Percentiles rank a stretch among this genome's conserved stretches.
Conservation (phyloP, 768 basidiomycete genomes). For the Neoboletus brunneissimus region DNA sequence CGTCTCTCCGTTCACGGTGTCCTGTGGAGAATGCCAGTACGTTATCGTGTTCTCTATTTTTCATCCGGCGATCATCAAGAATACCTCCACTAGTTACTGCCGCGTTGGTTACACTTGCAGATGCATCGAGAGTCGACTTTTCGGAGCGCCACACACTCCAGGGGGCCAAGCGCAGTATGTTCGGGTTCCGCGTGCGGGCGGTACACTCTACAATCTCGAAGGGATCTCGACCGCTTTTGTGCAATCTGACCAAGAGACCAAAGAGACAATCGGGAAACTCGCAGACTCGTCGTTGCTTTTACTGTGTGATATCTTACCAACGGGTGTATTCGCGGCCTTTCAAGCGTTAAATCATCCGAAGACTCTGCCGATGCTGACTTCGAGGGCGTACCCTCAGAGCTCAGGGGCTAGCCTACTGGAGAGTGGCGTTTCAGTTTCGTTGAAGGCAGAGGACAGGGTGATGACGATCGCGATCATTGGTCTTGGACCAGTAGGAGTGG, state of each 20-base stretch:
- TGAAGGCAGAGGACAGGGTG: conserved; percentile 46
- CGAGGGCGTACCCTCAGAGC: conserved; percentile 54
- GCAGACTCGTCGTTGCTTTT: conserved; percentile 67
- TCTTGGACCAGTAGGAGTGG: conserved; percentile 75
- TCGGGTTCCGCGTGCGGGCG: conserved; percentile 76
- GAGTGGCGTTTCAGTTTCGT: conserved; percentile 13
- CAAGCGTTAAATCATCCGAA: conserved; percentile 76
- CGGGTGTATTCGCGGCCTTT: conserved; percentile 71
- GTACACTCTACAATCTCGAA: conserved; percentile 66
- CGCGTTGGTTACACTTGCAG: conserved; percentile 71
- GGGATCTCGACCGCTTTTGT: conserved; percentile 34
- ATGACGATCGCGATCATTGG: conserved; percentile 69
- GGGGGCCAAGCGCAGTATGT: conserved; percentile 81
- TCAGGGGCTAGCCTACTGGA: conserved; percentile 9
- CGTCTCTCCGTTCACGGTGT: conserved; percentile 77
- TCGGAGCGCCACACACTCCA: conserved; percentile 63
- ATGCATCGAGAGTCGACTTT: conserved; percentile 57
- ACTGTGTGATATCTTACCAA: conserved; percentile 77
- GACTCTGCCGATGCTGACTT: conserved; percentile 55
- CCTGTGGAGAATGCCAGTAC: conserved; percentile 83
- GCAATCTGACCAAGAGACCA: conserved; percentile 28
- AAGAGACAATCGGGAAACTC: conserved; percentile 40
- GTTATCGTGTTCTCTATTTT: conserved; percentile 24
- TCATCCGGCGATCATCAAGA: not conserved
- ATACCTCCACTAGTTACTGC: conserved; percentile 49